Conservation (phyloP, 2,329 filamentous ascomycete genomes). For the Colletotrichum tanaceti region DNA sequence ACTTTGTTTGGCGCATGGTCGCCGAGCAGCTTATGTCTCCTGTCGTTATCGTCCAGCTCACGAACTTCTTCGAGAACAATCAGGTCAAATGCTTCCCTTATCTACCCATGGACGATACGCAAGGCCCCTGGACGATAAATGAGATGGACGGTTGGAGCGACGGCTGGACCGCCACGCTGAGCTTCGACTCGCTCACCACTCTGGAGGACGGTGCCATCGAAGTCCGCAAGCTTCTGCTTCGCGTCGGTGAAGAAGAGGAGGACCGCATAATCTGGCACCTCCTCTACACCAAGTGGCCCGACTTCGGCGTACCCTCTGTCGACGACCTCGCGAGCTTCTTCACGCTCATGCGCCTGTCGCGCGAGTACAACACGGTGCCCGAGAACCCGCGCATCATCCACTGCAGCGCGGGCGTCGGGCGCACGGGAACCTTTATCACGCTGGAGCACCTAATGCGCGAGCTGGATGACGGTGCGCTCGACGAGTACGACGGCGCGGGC, state of each 20-base stretch:
- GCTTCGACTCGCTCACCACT: conserved; percentile 72
- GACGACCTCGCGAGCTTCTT: conserved; percentile 76
- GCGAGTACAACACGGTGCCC: conserved; percentile 62
- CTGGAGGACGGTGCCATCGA: conserved; percentile 70
- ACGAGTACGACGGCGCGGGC: conserved; percentile 55
- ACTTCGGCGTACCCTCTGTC: conserved; percentile 83
- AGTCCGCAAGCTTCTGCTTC: conserved; percentile 77
- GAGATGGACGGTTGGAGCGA: conserved; percentile 73
- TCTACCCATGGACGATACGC: conserved; percentile 73
- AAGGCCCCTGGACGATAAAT: conserved; percentile 68
- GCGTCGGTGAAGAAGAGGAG: conserved; percentile 58
- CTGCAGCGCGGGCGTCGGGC: conserved; percentile 92
- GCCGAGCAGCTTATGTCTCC: conserved; percentile 78
- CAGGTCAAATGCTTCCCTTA: conserved; percentile 91
- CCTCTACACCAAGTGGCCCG: conserved; percentile 88
- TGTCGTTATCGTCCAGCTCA: conserved; percentile 93
- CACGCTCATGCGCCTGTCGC: conserved; percentile 75
- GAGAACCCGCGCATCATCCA: conserved; percentile 80
- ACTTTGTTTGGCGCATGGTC: conserved; percentile 96
- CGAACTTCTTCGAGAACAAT: conserved; percentile 82
- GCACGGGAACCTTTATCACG: conserved; percentile 94
- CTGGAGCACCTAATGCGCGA: conserved; percentile 92
- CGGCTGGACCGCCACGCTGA: conserved; percentile 75
- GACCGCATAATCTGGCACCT: conserved; percentile 77
- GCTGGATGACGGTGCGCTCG: conserved; percentile 78